Percentiles rank a stretch among this genome's conserved stretches.
phyloP scores from a whole-genome alignment of 2,329 filamentous ascomycete genomes.

The Aspergillus tanneri region DNA sequence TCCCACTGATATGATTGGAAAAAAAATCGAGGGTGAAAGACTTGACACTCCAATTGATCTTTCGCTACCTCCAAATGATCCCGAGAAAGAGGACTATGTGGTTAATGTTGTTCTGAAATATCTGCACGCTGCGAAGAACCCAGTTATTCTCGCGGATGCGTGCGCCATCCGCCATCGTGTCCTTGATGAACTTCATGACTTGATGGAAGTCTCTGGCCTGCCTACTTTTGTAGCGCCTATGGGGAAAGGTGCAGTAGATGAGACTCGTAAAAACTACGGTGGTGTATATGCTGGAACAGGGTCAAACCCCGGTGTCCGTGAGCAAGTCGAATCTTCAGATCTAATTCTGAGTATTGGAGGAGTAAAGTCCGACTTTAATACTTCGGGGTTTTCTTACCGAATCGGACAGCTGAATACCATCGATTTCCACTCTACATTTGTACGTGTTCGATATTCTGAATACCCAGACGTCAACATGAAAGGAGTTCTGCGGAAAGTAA shows the following conservation, averaged over 20 bases:
- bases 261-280: conserved; percentile 71
- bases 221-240: conserved; percentile 87
- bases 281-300: conserved; percentile 81
- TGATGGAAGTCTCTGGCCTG: conserved; percentile 70
- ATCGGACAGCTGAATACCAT: conserved; percentile 77
- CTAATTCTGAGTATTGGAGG: conserved; percentile 45
- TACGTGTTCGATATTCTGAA: conserved; percentile 73
- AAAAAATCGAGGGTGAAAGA: conserved; percentile 71
- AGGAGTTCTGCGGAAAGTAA: conserved; percentile 71
- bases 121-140: conserved; percentile 69
- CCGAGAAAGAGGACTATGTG: conserved; percentile 75
- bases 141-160: conserved; percentile 77
- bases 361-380: conserved; percentile 49
- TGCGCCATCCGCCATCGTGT: conserved; percentile 77
- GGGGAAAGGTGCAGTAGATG: conserved; percentile 81
- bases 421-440: conserved; percentile 76
- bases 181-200: conserved; percentile 67
- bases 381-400: conserved; percentile 76
- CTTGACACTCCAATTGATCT: conserved; percentile 71
- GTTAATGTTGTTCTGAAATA: conserved; percentile 74
- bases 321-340: conserved; percentile 48
- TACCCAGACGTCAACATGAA: conserved; percentile 79
- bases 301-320: conserved; percentile 56
- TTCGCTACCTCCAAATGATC: conserved; percentile 62
- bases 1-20: conserved; percentile 75